These are phyloP conservation scores for Passalora sequoiae DNA, from an alignment of 2,329 filamentous ascomycete species.

Conservation along the genomic window DNA sequence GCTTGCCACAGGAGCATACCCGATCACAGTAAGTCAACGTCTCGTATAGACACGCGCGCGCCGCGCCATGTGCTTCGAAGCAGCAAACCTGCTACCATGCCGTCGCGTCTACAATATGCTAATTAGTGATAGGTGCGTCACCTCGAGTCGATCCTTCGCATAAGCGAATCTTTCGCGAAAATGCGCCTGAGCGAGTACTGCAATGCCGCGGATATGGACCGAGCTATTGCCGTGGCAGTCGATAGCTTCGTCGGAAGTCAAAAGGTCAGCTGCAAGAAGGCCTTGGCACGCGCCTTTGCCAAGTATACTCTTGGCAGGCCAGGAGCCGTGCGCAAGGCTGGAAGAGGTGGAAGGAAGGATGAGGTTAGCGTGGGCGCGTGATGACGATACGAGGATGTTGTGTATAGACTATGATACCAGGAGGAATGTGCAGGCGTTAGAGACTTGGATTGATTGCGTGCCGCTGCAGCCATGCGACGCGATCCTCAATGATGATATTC, in stretches of 20 bases:
- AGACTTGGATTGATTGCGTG: too few species aligned
- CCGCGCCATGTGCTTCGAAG: too few species aligned
- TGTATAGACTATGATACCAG: not conserved
- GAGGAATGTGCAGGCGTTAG: too few species aligned
- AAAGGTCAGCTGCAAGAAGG: constrained; percentile 97
- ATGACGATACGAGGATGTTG: constrained; percentile 1
- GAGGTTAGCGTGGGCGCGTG: constrained; percentile 23
- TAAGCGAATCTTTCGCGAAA: constrained; percentile 88
- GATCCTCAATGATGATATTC: too few species aligned
- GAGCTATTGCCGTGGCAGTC: constrained; percentile 92
- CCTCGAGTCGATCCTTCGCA: constrained; percentile 94
- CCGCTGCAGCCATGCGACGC: too few species aligned
- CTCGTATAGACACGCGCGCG: too few species aligned
- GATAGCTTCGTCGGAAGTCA: constrained; percentile 94
- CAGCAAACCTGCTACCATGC: constrained; percentile 20
- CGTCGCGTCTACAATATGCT: constrained; percentile 17
- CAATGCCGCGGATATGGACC: constrained; percentile 82
- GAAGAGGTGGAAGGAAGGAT: constrained; percentile 11
- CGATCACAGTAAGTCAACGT: constrained; percentile 98
- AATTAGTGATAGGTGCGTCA: constrained; percentile 71
- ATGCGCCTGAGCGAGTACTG: constrained; percentile 99
- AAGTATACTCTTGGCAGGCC: constrained; percentile 64
- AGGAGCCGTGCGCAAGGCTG: constrained; percentile 34
- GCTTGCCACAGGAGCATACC: constrained; percentile 89
- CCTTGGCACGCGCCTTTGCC: constrained; percentile 85